Evolutionary conservation across 2,329 filamentous ascomycete species (phyloP), one percentile per base, ranked within the genome.

Genomic region (Cercospora sp.): DNA sequence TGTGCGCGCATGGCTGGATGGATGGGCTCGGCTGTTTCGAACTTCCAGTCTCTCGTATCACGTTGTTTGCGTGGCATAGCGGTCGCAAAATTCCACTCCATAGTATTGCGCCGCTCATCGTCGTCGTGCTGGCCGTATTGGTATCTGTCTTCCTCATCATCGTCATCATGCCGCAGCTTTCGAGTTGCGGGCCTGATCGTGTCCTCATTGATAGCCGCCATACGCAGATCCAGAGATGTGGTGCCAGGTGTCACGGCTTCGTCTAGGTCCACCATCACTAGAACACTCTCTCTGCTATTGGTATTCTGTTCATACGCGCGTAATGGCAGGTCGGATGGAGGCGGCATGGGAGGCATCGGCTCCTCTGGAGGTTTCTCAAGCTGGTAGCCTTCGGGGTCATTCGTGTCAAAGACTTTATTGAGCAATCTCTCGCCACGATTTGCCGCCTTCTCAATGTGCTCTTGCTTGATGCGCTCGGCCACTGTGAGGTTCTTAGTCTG

Each of bases 221-320:
- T 72, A 24, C 71, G 70, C 80, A 74, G 85, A 81, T 18, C 83
- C 81, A 63, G 86, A 79, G 71, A 85, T 81, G 74, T 79, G 71
- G 70, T 76, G 21, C 71, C 83, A 58, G 84, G 82, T 34, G 80
- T 83, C 40, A 80, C 82, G 18, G 85, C 85, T 49, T 83, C 84
- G 74, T 89, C 86, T 43, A 90, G 81, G 73, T 89, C 86, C 66
- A 88, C 87, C 67, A 84, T 79, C 1, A 88, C 86, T n/a, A 65
- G 30, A 66, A 84, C 80, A 13, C 82, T 84, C 73, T 82, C 86
- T 57, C 83, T 80, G 66, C 82, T 82, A 34, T 78, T 78, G 32
- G 72, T 75, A 32, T n/a, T 65, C 6, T 53, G 53, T 40, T 57
- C 62, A 51, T 76, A 75, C 66, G 81, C 82, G 21, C 83, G 81